Evolutionary conservation across 805 yeast genomes (phyloP), one percentile per base, ranked within the genome.

Genomic region (Candida sanyiensis): DNA sequence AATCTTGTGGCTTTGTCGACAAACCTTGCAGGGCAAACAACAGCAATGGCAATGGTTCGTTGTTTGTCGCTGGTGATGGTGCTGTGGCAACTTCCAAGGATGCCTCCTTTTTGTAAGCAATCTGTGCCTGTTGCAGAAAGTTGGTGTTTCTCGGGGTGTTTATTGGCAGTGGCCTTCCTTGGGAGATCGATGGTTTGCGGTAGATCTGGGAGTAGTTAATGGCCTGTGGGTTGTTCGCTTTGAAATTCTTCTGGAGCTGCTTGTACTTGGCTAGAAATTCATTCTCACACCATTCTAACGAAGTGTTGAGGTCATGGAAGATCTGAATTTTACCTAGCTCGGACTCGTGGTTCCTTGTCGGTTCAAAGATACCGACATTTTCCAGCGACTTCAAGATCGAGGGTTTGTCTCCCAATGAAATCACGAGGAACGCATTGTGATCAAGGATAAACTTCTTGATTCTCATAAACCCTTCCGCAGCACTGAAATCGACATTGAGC

Each of bases 211-310:
- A 10, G 24, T 40, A 9, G 22, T 16, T 19, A 18, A 36, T 10
- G 6, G 18, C 9, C 21, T 31, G 16, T 19, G 37, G 16, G 24
- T 25, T 17, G 17, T 25, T 30, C 21, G 28, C 28, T 28, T 34
- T 31, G 23, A 29, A 33, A 26, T 30, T 32, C 24, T 33, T 37
- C 34, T 66, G 62, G 29, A 65, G 46, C 26, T 59, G 51, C 35
- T 52, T 63, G 43, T 64, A 67, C 44, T 63, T 58, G 5, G 47
- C 43, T 51, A 93, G 69, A 50, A 89, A 87, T 50, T 82, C 80
- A 61, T 93, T 90, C 59, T 93, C 98, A 66, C 97, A 87, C 96
- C 96, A 90, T 61, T 93, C 97, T 30, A 93, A 69, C 0, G 96
- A 95, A 39, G 83, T 74, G 56, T 93, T 93, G 50, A 93, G 69